Evolutionary conservation across 257 asterid species (phyloP).

Genomic region (Scutellaria minor): DNA sequence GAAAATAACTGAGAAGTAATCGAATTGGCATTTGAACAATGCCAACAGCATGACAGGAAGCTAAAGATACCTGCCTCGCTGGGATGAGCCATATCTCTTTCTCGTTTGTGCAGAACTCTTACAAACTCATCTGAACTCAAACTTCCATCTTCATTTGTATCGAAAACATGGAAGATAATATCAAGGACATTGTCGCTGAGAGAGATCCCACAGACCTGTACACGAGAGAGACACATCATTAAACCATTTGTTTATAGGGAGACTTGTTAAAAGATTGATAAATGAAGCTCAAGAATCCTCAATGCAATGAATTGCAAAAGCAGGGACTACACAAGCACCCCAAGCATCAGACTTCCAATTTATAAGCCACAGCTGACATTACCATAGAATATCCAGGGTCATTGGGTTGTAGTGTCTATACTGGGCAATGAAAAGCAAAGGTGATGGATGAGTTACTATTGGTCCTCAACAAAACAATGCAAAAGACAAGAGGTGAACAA

Average conservation of each 20-base stretch:
- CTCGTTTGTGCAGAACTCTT: constrained; percentile 76
- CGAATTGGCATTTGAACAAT: constrained; percentile 48
- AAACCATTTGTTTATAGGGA: constrained; percentile 4
- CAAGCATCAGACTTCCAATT: no score
- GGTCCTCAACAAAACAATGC: background rate
- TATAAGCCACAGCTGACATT: no score
- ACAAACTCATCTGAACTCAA: constrained; percentile 74
- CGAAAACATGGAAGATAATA: constrained; percentile 75
- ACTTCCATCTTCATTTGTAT: constrained; percentile 69
- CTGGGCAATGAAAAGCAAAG: background rate
- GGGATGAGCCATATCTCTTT: constrained; percentile 73
- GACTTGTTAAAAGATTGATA: background rate
- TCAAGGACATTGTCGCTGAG: constrained; percentile 70
- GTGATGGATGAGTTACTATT: background rate
- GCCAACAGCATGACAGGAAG: constrained; percentile 66
- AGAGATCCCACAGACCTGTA: constrained; percentile 74
- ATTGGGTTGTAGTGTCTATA: constrained; percentile 9
- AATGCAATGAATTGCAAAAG: background rate
- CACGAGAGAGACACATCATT: constrained; percentile 28
- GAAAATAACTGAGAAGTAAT: constrained; percentile 46
- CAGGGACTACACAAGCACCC: background rate
- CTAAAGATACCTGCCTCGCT: constrained; percentile 74
- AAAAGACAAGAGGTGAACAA: background rate
- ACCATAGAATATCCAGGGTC: no score
- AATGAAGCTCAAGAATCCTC: constrained; percentile 18